Percentiles rank a stretch among this genome's conserved stretches.
These are phyloP conservation scores for Rubroshorea leprosula DNA, from an alignment of 345 rosid genomes.

Conservation along the genomic window DNA sequence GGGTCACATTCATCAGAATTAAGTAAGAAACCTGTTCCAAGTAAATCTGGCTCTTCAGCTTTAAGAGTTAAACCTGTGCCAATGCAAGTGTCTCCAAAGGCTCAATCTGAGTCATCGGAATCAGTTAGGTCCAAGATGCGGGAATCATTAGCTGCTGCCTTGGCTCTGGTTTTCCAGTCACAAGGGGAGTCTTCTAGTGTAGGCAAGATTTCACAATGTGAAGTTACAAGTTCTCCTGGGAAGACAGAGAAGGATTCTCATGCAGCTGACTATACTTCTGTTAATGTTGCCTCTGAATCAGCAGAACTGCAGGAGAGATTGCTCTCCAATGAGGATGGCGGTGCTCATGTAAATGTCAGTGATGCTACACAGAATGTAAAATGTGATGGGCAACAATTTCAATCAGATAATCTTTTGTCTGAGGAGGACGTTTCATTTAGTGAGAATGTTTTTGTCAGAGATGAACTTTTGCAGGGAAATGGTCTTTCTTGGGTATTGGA, in stretches of 20 bases:
- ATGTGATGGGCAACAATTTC: constrained; percentile 34
- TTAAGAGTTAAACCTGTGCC: constrained; percentile 44
- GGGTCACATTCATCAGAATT: constrained; percentile 35
- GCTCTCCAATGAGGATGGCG: constrained; percentile 19
- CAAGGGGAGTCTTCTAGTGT: constrained; percentile 29
- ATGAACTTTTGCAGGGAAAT: constrained; percentile 93
- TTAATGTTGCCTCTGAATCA: constrained; percentile 13
- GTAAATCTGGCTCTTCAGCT: constrained; percentile 34
- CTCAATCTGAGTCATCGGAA: constrained; percentile 40
- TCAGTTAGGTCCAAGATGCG: constrained; percentile 79
- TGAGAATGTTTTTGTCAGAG: constrained; percentile 66
- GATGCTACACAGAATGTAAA: constrained; percentile 17
- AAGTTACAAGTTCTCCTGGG: constrained; percentile 22
- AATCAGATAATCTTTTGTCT: constrained; percentile 33
- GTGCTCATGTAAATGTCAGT: constrained; percentile 19
- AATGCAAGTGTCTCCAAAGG: constrained; percentile 31
- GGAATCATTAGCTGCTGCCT: constrained; percentile 71
- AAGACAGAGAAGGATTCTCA: constrained; percentile 11
- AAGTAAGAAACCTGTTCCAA: constrained; percentile 38
- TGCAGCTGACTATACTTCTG: constrained; percentile 17
- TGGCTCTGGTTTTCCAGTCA: constrained; percentile 56
- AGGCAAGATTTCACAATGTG: constrained; percentile 34
- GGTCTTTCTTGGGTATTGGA: constrained; percentile 88
- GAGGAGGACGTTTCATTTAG: constrained; percentile 61
- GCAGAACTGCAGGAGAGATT: constrained; percentile 24